Evolutionary conservation across 2,329 filamentous ascomycete species (phyloP), one percentile per base, ranked within the genome.

Genomic region (Beauveria caledonica): DNA sequence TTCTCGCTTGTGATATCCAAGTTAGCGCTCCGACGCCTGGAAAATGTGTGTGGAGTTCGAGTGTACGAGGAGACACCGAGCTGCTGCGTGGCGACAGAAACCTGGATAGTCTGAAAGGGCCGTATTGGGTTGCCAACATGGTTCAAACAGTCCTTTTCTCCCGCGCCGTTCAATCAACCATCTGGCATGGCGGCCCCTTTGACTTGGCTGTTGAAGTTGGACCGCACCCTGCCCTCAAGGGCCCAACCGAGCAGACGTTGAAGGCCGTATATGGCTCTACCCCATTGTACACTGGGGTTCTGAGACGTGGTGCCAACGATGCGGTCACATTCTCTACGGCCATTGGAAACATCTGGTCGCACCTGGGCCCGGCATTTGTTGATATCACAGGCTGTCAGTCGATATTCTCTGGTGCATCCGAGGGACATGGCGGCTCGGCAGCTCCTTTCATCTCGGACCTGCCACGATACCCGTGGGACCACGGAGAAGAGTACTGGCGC

Each of bases 161-260:
- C 11, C 59, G 67, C 21, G 70, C 69, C 17, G 44, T 73, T 8
- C 51, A 59, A 27, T 27, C 48, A 27, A 50, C 60, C 15, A 51
- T 51, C n/a, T 51, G 29, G n/a, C 48, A 39, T 9, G 49, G 49
- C 11, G 44, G 23, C 11, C 51, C 58, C 19, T 64, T 44, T 44
- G 63, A 46, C 17, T 63, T 45, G 5, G 69, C 78, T n/a, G 63
- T 80, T 17, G 79, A 81, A 64, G 65, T 81, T 9, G 78, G 79
- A 0, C 78, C 79, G 0, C 78, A 80, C 63, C 73, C 77, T 0
- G 77, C 76, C 1, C 71, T 81, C 2, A 73, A 76, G 8, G 56
- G 46, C 2, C 56, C 56, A 0, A 48, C 23, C 19, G 25, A 27
- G 5, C 23, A 57, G 27, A 44, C 40, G 1, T 6, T 57, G 1